These are phyloP conservation scores for Rhizodiscina lignyota DNA, from an alignment of 495 filamentous ascomycete species.

Conservation along the genomic window DNA sequence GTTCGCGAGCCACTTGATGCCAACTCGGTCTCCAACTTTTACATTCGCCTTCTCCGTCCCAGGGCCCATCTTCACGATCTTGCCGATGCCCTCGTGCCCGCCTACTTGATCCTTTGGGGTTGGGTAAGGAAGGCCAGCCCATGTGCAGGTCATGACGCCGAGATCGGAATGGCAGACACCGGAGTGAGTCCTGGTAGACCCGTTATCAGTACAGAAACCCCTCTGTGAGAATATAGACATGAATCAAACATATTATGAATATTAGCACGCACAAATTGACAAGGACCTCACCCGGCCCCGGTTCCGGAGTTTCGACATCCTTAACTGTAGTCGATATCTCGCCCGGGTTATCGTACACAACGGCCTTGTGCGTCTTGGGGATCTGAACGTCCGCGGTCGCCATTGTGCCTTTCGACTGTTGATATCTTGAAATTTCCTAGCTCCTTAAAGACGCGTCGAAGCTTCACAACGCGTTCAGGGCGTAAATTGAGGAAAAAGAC, in stretches of 20 bases:
- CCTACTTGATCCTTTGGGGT: conserved; percentile 49
- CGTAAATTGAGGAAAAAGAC: no score
- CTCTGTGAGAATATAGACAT: not conserved
- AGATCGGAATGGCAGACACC: conserved; percentile 58
- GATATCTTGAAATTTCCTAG: conserved; percentile 1
- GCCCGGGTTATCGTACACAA: conserved; percentile 53
- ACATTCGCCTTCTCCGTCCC: conserved; percentile 33
- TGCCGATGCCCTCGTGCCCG: conserved; percentile 29
- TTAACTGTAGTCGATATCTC: conserved; percentile 50
- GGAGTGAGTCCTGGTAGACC: conserved; percentile 36
- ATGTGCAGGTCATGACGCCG: conserved; percentile 41
- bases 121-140: conserved; percentile 40
- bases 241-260: not conserved
- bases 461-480: no score
- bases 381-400: conserved; percentile 26
- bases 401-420: conserved; percentile 17
- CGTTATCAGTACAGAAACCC: not conserved
- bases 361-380: conserved; percentile 50
- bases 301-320: conserved; percentile 49
- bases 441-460: no score
- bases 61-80: conserved; percentile 36
- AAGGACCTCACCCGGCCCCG: conserved; percentile 45
- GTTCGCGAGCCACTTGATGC: conserved; percentile 30
- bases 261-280: conserved; percentile 40
- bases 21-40: conserved; percentile 41